phyloP scores from a whole-genome alignment of 257 asterid genomes.

The Salvia hispanica region DNA sequence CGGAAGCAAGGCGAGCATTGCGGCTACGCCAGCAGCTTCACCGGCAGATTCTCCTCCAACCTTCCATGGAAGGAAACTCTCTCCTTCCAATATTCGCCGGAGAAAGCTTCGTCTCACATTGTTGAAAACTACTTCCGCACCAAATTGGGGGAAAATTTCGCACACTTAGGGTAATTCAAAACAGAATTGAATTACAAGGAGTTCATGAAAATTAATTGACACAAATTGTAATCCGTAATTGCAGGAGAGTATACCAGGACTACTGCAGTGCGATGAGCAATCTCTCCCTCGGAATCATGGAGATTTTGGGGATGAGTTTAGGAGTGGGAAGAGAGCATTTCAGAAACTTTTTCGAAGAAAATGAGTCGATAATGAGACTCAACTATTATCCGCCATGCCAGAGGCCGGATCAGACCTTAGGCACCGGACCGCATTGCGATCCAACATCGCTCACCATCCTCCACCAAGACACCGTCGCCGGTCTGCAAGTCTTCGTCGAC shows the following conservation, averaged over 20 bases:
- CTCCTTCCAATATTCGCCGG: slow-evolving; percentile 56
- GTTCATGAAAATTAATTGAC: not conserved
- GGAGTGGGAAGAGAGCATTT: slow-evolving; percentile 47
- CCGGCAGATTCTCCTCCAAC: slow-evolving; percentile 72
- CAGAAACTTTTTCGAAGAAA: slow-evolving; percentile 60
- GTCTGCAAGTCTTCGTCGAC: slow-evolving; percentile 79
- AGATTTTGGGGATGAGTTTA: slow-evolving; percentile 69
- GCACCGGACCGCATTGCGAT: slow-evolving; percentile 93
- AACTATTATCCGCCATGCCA: slow-evolving; percentile 84
- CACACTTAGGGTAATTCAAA: slow-evolving; percentile 48
- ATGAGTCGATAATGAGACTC: slow-evolving; percentile 80
- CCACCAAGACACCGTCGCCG: slow-evolving; percentile 78
- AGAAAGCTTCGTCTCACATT: slow-evolving; percentile 41
- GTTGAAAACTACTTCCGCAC: slow-evolving; percentile 59
- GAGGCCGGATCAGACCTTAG: slow-evolving; percentile 70
- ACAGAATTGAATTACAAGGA: not conserved
- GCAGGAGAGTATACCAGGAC: slow-evolving; percentile 64
- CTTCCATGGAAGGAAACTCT: slow-evolving; percentile 92
- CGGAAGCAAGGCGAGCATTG: slow-evolving; percentile 67
- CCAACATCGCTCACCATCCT: slow-evolving; percentile 86
- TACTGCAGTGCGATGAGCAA: slow-evolving; percentile 75
- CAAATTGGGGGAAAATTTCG: slow-evolving; percentile 54
- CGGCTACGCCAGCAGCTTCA: slow-evolving; percentile 87
- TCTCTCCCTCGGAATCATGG: slow-evolving; percentile 76
- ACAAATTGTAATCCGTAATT: not conserved